Evolutionary conservation across 2,329 filamentous ascomycete species (phyloP).

Genomic region (Ambrosiella beaveri): DNA sequence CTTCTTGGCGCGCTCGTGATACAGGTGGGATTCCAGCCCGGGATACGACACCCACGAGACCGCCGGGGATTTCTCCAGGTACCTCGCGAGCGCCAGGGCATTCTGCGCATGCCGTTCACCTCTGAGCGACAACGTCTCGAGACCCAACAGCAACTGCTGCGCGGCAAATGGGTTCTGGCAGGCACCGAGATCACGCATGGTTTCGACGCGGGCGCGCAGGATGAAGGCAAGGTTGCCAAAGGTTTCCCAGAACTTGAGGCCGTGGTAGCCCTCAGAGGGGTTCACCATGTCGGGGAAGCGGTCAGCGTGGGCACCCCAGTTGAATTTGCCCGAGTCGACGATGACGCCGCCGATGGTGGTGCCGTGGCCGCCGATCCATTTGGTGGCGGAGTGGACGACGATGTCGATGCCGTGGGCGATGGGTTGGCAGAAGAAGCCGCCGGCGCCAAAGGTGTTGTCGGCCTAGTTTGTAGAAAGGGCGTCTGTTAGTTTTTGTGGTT

Average conservation of each 20-base stretch:
- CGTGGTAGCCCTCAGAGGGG: conserved; percentile 77
- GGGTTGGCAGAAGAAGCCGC: conserved; percentile 72
- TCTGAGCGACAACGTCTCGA: conserved; percentile 78
- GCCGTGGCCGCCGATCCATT: conserved; percentile 94
- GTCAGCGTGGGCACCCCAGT: conserved; percentile 70
- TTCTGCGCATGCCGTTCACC: conserved; percentile 78
- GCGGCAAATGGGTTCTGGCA: conserved; percentile 78
- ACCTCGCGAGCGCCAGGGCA: conserved; percentile 59
- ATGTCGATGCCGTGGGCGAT: conserved; percentile 88
- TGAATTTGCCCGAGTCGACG: conserved; percentile 78
- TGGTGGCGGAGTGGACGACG: conserved; percentile 83
- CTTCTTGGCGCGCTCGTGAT: conserved; percentile 65
- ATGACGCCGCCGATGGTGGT: conserved; percentile 80
- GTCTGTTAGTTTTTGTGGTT: background rate
- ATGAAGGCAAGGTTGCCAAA: conserved; percentile 72
- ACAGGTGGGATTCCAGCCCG: conserved; percentile 65
- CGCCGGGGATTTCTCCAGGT: conserved; percentile 66
- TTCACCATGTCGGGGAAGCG: conserved; percentile 90
- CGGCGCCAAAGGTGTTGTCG: conserved; percentile 91
- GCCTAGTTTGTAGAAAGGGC: conserved; percentile 32
- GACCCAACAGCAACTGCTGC: conserved; percentile 74
- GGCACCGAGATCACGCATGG: conserved; percentile 71
- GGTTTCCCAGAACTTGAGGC: conserved; percentile 84
- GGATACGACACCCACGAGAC: conserved; percentile 92
- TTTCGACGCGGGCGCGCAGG: conserved; percentile 74